phyloP scores from a whole-genome alignment of 208 protist genomes.

The Tritrichomonas musculus region DNA sequence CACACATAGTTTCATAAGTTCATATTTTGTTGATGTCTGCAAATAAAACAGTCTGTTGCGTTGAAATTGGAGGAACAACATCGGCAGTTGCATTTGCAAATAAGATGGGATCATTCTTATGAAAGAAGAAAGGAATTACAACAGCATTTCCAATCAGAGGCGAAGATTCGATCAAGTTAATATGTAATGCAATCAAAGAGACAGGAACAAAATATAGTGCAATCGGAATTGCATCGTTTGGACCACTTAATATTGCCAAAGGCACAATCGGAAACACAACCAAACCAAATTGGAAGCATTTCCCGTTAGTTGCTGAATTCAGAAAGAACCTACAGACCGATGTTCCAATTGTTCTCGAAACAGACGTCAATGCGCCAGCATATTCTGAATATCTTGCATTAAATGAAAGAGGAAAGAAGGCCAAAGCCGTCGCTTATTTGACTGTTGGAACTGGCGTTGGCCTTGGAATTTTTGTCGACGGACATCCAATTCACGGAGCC shows the following conservation, averaged over 20 bases:
- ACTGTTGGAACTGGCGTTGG: slow-evolving; percentile 65
- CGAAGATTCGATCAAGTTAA: background rate
- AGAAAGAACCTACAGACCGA: background rate
- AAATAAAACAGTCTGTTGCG: too few relatives aligned
- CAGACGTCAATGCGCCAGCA: slow-evolving; percentile 6
- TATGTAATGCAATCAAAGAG: background rate
- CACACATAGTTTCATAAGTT: too few relatives aligned
- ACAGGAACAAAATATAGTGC: slow-evolving; percentile 30
- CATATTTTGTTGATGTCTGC: too few relatives aligned
- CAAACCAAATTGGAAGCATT: background rate
- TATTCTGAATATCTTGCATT: background rate
- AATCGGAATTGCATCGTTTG: slow-evolving; percentile 61
- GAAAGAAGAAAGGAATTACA: background rate
- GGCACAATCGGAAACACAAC: background rate
- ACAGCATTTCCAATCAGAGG: background rate
- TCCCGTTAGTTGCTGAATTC: background rate
- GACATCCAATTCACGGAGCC: slow-evolving; percentile 54
- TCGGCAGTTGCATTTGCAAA: background rate
- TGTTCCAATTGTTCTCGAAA: background rate
- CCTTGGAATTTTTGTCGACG: slow-evolving; percentile 55
- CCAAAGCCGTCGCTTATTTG: slow-evolving; percentile 55
- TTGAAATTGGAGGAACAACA: slow-evolving; percentile 12
- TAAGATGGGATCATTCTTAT: background rate
- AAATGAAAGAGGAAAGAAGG: background rate
- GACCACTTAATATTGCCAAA: slow-evolving; percentile 52